Base-by-base conservation (phyloP, 2,329 filamentous ascomycete species). In the Ophiostoma tasmaniense region DNA sequence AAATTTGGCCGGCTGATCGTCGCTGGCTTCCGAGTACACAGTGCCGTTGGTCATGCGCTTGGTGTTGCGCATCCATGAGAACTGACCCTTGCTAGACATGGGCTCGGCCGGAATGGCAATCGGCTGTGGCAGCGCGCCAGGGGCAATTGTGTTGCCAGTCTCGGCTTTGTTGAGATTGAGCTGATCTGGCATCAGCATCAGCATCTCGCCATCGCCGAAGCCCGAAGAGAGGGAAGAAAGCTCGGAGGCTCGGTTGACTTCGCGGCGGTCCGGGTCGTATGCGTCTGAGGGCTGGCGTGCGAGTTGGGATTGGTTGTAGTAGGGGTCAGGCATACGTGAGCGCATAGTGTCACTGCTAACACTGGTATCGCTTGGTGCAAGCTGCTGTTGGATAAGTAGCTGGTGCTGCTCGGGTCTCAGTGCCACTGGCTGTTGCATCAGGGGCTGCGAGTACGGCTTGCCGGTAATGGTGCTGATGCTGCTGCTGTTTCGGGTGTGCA, bases 161-260 rank as follows among this genome's bases (percentile, higher is more conserved):
- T 64, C 55, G 3, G 25, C 25, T 13, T 37, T 64, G 7, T n/a
- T n/a, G n/a, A 45, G 2, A 35, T 64, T 30, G 30, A 66, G 65
- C 14, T 50, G 55, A 37, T 50, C 35, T 76, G 77, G 6, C 80
- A 80, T 76, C 39, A 85, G 81, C 67, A 69, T 20, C 61, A 68
- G 37, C 35, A 88, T 85, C 62, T 87, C 84, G 30, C 82, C 85
- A 73, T 89, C 86, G 22, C 87, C 87, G 71, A 89, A 89, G 7
- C 86, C 87, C 0, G 87, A 89, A 0, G 87, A 89, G 3, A 89
- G 78, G 0, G 86, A 89, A 0, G 87, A 88, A 39, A 87, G 73
- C 65, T 83, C 82, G 70, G 83, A 86, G 3, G 77, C 75, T 8
- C 81, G 79, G 39, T 81, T 80, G 2, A 76, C 76, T 69, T 77